A percentile compares a stretch with the other conserved stretches of the same genome.
Conservation (phyloP, 2,329 filamentous ascomycete genomes). For the Ophiocordyceps polyrhachis-furcata region DNA sequence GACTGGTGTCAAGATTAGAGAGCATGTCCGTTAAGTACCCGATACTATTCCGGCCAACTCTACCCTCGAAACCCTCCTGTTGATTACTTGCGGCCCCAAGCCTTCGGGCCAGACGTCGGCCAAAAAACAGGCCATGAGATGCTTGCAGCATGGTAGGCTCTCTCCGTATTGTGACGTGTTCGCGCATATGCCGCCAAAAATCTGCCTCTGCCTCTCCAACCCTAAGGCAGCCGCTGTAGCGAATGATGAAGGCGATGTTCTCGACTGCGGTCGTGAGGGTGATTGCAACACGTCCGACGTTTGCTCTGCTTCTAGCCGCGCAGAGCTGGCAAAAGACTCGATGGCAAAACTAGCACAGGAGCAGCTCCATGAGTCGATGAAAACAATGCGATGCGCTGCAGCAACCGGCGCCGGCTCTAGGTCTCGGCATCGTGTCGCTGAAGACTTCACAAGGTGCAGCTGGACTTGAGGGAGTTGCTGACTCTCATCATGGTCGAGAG, state of each 20-base stretch:
- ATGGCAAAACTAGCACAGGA: conserved; percentile 74
- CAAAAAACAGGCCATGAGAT: conserved; percentile 69
- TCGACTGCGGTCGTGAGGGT: not conserved
- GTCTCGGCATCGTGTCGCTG: conserved; percentile 11
- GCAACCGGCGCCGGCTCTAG: conserved; percentile 4
- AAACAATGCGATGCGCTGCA: conserved; percentile 44
- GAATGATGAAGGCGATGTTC: not conserved
- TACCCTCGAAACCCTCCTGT: conserved; percentile 34
- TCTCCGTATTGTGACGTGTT: conserved; percentile 13
- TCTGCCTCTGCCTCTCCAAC: not conserved
- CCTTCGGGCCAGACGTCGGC: conserved; percentile 42
- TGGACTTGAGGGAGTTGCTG: conserved; percentile 1
- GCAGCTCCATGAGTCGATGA: conserved; percentile 66
- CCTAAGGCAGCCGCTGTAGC: too few species aligned
- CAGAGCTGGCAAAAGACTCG: conserved; percentile 33
- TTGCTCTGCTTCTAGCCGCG: not conserved
- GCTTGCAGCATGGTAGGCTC: conserved; percentile 56
- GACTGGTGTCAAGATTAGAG: too few species aligned
- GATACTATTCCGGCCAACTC: conserved; percentile 56
- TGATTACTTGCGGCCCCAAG: conserved; percentile 29
- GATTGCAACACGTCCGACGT: not conserved
- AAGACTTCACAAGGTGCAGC: conserved; percentile 49
- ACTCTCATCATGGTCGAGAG: not conserved
- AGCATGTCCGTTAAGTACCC: conserved; percentile 11
- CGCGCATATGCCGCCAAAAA: conserved; percentile 31